A percentile compares a stretch with the other conserved stretches of the same genome.
These are phyloP conservation scores for Choiromyces venosus DNA, from an alignment of 495 filamentous ascomycete species.

Conservation along the genomic window DNA sequence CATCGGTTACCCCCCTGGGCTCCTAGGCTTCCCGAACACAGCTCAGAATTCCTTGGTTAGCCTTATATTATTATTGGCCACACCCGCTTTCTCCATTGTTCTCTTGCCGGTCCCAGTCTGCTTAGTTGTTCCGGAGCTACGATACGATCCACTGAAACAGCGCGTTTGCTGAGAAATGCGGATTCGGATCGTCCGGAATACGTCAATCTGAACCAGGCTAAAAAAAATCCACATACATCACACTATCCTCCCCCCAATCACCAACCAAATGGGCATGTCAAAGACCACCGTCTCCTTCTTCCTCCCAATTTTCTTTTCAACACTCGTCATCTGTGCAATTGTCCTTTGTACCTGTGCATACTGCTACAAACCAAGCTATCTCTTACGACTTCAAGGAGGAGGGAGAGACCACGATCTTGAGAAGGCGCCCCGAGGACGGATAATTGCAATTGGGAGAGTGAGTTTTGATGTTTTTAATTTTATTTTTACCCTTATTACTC, in stretches of 20 bases:
- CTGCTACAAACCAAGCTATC: constrained; percentile 37
- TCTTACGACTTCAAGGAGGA: constrained; percentile 19
- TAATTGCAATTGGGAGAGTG: constrained; percentile 25
- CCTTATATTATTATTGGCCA: background rate
- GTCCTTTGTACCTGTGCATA: constrained; percentile 41
- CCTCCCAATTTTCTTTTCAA: constrained; percentile 40
- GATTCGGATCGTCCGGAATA: constrained; percentile 30
- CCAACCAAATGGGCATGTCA: constrained; percentile 36
- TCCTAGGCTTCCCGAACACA: background rate
- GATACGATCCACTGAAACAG: constrained; percentile 1
- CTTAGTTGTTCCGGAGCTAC: constrained; percentile 3
- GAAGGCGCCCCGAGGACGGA: constrained; percentile 33
- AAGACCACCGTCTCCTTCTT: constrained; percentile 39
- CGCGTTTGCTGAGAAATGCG: constrained; percentile 27
- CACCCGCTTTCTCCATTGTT: constrained; percentile 2
- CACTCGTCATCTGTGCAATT: constrained; percentile 38
- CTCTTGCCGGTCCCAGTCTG: background rate
- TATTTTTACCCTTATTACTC: background rate
- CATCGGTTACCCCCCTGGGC: background rate
- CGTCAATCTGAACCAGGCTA: constrained; percentile 29
- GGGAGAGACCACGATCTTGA: constrained; percentile 21
- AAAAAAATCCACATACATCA: constrained; percentile 23
- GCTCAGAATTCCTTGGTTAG: background rate
- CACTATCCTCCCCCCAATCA: background rate
- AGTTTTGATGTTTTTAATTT: constrained; percentile 11